Evolutionary conservation across 305 asterid genomes (phyloP), one percentile per base, ranked within the genome.

Genomic region (Rubia tinctorum): DNA sequence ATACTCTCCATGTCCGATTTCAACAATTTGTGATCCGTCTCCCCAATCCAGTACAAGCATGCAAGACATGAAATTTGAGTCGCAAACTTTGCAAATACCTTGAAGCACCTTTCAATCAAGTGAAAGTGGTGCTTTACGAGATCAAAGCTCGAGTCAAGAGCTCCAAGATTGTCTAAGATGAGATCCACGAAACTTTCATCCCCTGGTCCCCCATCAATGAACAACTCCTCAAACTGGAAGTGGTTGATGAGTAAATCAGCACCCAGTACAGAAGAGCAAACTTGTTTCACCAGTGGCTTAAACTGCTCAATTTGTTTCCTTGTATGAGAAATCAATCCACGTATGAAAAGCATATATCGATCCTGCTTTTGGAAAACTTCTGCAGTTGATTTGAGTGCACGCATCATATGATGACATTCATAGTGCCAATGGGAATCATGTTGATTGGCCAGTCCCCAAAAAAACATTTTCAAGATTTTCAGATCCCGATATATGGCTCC

Each of bases 391-490:
- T 9, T 13, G 43, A 63, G 13, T 5, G 6, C 6, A 4, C 4
- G 22, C 68, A 7, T 34, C 68, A 63, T 63, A 7, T 2, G 0
- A 30, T 1, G 27, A 20, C 37, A 27, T 20, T 1, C 30, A 34
- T 40, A 13, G 20, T 23, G 1, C 18, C 27, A 30, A 18, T 15
- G 43, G 20, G n/a, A 3, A 30, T 27, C 44, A 14, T 34, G 15
- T 42, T 14, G 22, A 14, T 12, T 25, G 4, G 10, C n/a, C 68
- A 63, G 27, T n/a, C 68, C 68, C 68, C 68, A 63, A 9, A 63
- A 63, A 22, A 63, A 63, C 68, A 63, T 63, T 30, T 63, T 63
- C 11, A 63, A 63, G 18, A 63, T 30, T 27, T n/a, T 34, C 68
- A 63, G 27, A 40, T 63, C 68, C 44, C 15, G 67, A 12, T 11